These are phyloP conservation scores for Chlamydomonas applanata DNA, from an alignment of 139 green algal species.

Conservation along the genomic window DNA sequence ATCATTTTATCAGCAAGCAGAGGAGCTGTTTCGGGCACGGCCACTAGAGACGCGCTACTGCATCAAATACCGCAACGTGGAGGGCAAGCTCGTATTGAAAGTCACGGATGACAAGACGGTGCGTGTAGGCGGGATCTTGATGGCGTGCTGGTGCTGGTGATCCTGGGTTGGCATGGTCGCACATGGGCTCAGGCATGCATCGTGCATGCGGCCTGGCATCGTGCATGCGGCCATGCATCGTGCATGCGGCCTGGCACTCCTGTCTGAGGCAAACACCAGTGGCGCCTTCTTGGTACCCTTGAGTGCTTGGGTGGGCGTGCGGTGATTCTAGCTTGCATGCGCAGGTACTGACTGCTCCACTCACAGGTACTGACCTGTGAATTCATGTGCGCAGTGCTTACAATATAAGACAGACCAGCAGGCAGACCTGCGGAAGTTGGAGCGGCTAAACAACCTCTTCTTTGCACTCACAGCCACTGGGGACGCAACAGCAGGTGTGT, in stretches of 20 bases:
- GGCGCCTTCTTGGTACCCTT: not conserved
- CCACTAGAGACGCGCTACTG: slow-evolving; percentile 78
- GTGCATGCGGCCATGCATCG: not conserved
- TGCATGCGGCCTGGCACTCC: too few species aligned
- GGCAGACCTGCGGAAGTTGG: slow-evolving; percentile 83
- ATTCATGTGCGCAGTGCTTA: slow-evolving; percentile 59
- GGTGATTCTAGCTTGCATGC: not conserved
- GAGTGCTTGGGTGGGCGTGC: not conserved
- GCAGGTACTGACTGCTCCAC: not conserved
- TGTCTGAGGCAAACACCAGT: not conserved
- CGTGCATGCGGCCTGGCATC: not conserved
- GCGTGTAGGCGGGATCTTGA: not conserved
- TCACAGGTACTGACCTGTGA: not conserved
- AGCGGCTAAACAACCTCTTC: slow-evolving; percentile 86
- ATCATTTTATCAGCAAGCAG: slow-evolving; percentile 68
- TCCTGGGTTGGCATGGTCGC: not conserved
- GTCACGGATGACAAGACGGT: slow-evolving; percentile 84
- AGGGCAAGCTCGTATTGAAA: slow-evolving; percentile 85
- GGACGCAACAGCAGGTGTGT: slow-evolving; percentile 20
- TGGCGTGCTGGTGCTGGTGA: not conserved
- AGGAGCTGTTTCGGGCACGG: slow-evolving; percentile 60
- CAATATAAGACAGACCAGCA: slow-evolving; percentile 90
- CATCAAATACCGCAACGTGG: slow-evolving; percentile 84
- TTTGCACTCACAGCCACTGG: slow-evolving; percentile 76
- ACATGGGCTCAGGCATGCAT: not conserved